Evolutionary conservation across 179 eudicot genomes (phyloP).

Genomic region (Beta lomatogona): DNA sequence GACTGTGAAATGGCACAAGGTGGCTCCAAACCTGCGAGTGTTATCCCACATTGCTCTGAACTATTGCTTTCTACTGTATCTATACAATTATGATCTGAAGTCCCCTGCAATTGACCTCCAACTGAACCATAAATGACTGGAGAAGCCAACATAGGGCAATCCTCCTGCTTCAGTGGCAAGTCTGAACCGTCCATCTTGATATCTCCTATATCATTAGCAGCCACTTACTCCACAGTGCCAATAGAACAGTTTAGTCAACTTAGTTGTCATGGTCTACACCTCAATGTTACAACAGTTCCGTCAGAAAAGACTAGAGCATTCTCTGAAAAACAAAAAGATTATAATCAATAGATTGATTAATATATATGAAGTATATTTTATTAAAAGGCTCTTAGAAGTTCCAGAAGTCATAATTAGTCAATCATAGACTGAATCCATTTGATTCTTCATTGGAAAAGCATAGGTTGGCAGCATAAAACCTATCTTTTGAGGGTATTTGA

Average conservation of each 20-base stretch:
- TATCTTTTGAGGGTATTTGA: too few relatives aligned
- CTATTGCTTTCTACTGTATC: constrained; percentile 19
- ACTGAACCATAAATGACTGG: constrained; percentile 13
- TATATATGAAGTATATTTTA: neutral
- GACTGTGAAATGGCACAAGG: constrained; percentile 23
- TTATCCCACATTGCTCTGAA: constrained; percentile 24
- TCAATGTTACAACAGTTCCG: neutral
- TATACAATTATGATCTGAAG: constrained; percentile 7
- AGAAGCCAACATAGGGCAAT: constrained; percentile 20
- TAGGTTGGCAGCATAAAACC: neutral
- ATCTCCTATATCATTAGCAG: constrained; percentile 19
- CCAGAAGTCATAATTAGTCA: neutral
- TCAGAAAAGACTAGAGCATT: neutral
- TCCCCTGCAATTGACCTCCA: constrained; percentile 19
- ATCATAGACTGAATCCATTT: neutral
- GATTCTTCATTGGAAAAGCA: neutral
- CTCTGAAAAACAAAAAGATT: neutral
- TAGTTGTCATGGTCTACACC: constrained; percentile 8
- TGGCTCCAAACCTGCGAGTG: constrained; percentile 24
- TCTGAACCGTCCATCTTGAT: constrained; percentile 33
- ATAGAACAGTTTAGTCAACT: neutral
- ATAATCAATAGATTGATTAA: neutral
- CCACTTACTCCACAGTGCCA: constrained; percentile 21
- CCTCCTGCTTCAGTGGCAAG: constrained; percentile 35
- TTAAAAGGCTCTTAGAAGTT: neutral